phyloP scores from a whole-genome alignment of 2,329 filamentous ascomycete genomes.

The Sporothrix variecibatus region DNA sequence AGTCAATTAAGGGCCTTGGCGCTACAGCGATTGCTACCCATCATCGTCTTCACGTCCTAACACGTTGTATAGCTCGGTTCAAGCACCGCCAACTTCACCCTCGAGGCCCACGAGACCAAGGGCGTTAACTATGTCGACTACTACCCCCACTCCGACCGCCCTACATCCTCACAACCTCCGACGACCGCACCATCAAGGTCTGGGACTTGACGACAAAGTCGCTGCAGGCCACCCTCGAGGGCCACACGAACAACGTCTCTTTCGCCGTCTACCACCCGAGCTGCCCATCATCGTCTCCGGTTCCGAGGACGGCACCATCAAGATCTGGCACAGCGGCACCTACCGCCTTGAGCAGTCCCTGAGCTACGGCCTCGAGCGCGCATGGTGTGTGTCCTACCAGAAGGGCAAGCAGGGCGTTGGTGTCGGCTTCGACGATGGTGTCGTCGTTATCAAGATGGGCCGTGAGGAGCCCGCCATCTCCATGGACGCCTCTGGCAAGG shows the following conservation, averaged over 20 bases:
- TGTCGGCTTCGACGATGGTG: constrained; percentile 95
- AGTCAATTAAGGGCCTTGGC: background rate
- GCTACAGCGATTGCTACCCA: background rate
- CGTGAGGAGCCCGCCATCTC: constrained; percentile 96
- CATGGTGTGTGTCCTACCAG: constrained; percentile 97
- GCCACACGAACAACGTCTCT: constrained; percentile 96
- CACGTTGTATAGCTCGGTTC: constrained; percentile 68
- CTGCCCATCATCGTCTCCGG: constrained; percentile 96
- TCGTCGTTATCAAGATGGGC: constrained; percentile 96
- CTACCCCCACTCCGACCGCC: constrained; percentile 72
- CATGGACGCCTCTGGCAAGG: constrained; percentile 94
- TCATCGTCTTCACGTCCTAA: background rate
- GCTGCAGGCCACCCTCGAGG: constrained; percentile 92
- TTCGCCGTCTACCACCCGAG: constrained; percentile 99
- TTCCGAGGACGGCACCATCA: constrained; percentile 94
- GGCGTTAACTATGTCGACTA: constrained; percentile 98
- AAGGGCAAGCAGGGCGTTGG: constrained; percentile 92
- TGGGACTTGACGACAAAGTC: constrained; percentile 99
- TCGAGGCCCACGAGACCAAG: constrained; percentile 96
- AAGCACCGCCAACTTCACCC: constrained; percentile 90
- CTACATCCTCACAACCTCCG: constrained; percentile 93
- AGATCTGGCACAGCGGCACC: constrained; percentile 98
- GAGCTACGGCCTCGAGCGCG: constrained; percentile 92
- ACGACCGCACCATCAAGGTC: constrained; percentile 94
- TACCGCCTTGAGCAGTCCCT: constrained; percentile 94